Evolutionary conservation across 805 yeast genomes (phyloP), one percentile per base, ranked within the genome.

Genomic region (Geotrichum ghanense): DNA sequence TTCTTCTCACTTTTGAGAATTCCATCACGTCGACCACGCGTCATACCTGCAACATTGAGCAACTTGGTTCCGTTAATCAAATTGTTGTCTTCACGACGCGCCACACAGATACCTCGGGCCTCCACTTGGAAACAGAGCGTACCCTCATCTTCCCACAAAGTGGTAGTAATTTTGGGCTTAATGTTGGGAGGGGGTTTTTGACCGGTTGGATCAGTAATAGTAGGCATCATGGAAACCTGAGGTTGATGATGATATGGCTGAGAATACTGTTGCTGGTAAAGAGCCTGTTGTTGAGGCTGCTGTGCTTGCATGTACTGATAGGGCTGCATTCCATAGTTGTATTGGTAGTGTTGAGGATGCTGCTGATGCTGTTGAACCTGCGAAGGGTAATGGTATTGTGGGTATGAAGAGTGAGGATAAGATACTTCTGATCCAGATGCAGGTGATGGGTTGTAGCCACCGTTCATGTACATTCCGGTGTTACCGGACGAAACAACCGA

Each of bases 121-220:
- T 83, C 92, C 24, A 84, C 90, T 63, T 83, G 92, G 67, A 83
- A 84, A 60, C 92, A 84, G 45, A 84, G 64, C 0, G 94, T 84
- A 54, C 81, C 80, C 58, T 84, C 94, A 60, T 84, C 94, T 59
- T 84, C 92, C 95, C 95, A 84, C 75, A 81, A 75, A n/a, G 92
- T 83, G 20, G 92, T 83, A 45, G 88, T 81, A 45, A 83, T 86
- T 50, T 75, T 65, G 45, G 81, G 79, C 58, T 73, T 70, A 51
- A 57, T 55, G 10, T 64, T 22, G 10, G 71, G 66, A 45, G 71
- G 66, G 19, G 67, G 65, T 31, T 54, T 56, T 53, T 64, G 68
- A 41, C 68, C 68, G 3, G 64, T 62, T 22, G 67, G 66, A 50
- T 64, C 68, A 5, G 68, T 64, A 34, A 64, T 59, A 41, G 61